Base-by-base conservation (phyloP, 2,329 filamentous ascomycete genomes). In the Xylariaceae sp. region DNA sequence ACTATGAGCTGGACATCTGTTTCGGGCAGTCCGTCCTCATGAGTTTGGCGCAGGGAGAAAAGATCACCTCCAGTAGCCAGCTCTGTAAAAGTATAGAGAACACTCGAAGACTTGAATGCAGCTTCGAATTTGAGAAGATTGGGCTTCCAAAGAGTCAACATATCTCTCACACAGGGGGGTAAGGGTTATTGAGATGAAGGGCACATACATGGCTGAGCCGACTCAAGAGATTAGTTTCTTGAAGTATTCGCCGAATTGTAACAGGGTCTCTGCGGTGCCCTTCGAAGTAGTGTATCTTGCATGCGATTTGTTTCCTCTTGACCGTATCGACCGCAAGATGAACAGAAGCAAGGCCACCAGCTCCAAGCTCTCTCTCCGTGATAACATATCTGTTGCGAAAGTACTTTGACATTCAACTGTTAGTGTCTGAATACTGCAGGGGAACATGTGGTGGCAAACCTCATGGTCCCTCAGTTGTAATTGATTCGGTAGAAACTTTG, bases 301-400 rank as follows among this genome's bases (percentile, higher is more conserved):
- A 90, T 11, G 84, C 85, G 17, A 88, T 56, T 58, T 89, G 86
- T 48, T 73, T 75, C 35, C 74, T 71, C 0, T 76, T 79, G 6
- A 64, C 64, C 19, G 69, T 63, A 14, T 87, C 74, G 2, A 75
- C 62, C 5, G 77, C 80, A 10, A 84, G 68, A 48, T 78, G 74
- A 3, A 86, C 78, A 39, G 68, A 68, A 9, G 78, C 79, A 59
- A 74, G 74, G 2, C 70, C 72, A 6, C 83, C 83, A 32, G 66
- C 60, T 5, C 83, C 82, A 19, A 86, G 68, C 2, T 73, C 61
- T 10, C 75, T 74, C 38, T 72, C 62, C 1, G 70, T 76, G 27
- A 86, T 66, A 2, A 65, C 57, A 56, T 75, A 85, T 11, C 69
- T 67, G 39, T 74, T 61, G 2, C 63, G 53, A 51, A 85, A 81